Evolutionary conservation across 2,329 filamentous ascomycete species (phyloP), one percentile per base, ranked within the genome.

Genomic region (Fusarium mexicanum): DNA sequence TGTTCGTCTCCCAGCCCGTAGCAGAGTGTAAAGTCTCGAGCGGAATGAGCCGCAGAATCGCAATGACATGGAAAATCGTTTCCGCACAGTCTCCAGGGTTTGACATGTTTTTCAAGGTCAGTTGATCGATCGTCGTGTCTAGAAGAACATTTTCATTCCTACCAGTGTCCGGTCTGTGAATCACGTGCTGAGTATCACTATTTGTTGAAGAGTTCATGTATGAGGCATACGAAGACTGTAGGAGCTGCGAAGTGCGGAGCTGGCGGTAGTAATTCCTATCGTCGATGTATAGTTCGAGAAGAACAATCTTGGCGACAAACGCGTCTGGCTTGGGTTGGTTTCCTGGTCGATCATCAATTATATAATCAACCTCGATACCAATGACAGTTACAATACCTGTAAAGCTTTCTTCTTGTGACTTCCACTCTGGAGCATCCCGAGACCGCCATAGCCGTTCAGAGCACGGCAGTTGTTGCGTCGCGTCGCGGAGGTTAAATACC

Each of bases 31-130:
- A 2, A 4, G 29, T 51, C 6, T 63, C 62, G 1, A 64, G 17
- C 1, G 37, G 44, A 2, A 62, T 26, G 1, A 48, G 3, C 5
- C 20, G 37, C 0, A 64, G 24, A 6, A 64, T 62, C 0, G 57
- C 44, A 12, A 64, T 11, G 0, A 37, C 44, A 16, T 64, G 57
- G 3, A 43, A 31, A 0, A 64, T 6, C 0, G 57, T 64, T 1
- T 38, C 17, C 6, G 4, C 13, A 9, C 2, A 22, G 0, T 8
- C 3, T 17, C 13, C 22, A 8, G 6, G 2, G 2, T 4, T 17
- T 1, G 33, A 1, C 2, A 6, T 16, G n/a, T 12, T 53, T 8
- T 22, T 24, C 6, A 31, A 16, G 0, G 37, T 20, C 1, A 31
- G 5, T 13, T 37, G 4, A 1, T 50, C 20, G 1, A 62, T 50